Base-by-base conservation (phyloP, 2,329 filamentous ascomycete species). In the Trichocomaceae sp. region DNA sequence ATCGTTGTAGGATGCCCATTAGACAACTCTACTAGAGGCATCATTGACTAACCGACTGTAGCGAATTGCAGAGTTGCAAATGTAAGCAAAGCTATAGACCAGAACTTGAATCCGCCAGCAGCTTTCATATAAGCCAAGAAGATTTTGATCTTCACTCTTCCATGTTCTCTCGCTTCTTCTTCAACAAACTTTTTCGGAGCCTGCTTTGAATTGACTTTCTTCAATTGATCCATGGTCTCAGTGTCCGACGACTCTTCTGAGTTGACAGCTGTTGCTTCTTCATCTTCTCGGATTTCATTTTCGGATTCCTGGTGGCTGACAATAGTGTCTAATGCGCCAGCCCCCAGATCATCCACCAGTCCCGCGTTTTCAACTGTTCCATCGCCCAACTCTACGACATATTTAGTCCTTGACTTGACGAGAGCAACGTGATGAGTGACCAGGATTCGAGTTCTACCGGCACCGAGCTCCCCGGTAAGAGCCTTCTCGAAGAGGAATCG, bases 341-440 rank as follows among this genome's bases (percentile, higher is more conserved):
- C 69, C 26, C 67, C 67, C 17, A 80, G 64, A n/a, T 90, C 84
- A 0, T 82, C 79, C 1, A 87, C 74, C 1, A 83, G 70, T 0
- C 87, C 88, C 2, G 83, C 79, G 9, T 55, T 46, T 41, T 84
- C 75, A 8, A 87, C 79, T 6, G 75, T 77, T 8, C 87, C 88
- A 52, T 88, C 82, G 19, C 83, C 84, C 1, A 93, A 79, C 58
- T 88, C 81, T 4, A 91, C 84, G 6, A 88, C 77, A 61, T 87
- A 92, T 62, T 87, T 87, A 6, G 88, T 83, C 64, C 81, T 82
- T 12, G 86, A 77, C 55, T 88, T 78, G 59, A 84, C 86, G 1
- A 92, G 77, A 2, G 82, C 82, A 19, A 90, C 84, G 62, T 92
- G 87, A 64, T 93, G 88, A 0, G 88, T 93, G 23, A 90, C 88